Base-by-base conservation (phyloP, 345 rosid genomes). In the Bruguiera sexangula region DNA sequence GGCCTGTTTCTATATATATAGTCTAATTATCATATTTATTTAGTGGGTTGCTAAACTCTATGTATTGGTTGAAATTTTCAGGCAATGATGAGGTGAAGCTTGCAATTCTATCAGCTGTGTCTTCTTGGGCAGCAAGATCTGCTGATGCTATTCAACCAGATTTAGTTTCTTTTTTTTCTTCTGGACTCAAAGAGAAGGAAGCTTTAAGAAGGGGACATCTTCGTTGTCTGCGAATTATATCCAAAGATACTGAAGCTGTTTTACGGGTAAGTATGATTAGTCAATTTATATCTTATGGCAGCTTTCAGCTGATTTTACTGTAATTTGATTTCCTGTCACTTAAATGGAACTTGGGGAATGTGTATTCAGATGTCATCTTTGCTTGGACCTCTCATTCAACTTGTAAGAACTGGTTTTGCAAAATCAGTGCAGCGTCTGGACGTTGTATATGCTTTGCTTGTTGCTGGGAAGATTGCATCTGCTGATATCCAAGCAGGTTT, bases 151-250 rank as follows among this genome's bases (percentile, higher is more conserved):
- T 92, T 81, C 88, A 86, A 65, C 70, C 89, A 63, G 91, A 87
- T 75, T 69, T 95, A 62, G 74, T 92, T 79, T 80, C 96, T 65
- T 88, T 92, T 66, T 30, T 88, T 73, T 77, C 88, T 73, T 74
- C 92, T 60, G 99, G 99, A 78, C 85, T 95, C 55, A 92, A 95
- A 80, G 99, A 95, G 86, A 95, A 92, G 80, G 99, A 95, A 66
- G 75, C 76, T 71, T 80, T 95, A 74, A 83, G 96, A 85, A 84
- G 97, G 83, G 96, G 91, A 30, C 92, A 95, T 85, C 93, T 95
- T 74, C 96, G 95, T 58, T 87, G 88, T 71, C 67, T 95, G 52
- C 81, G 78, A 59, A 81, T 77, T 67, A 81, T 92, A 69, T 83
- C 90, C 87, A 80, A 76, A 82, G 92, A 88, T 69, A 52, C 83